These are phyloP conservation scores for Alternaria triticina DNA, from an alignment of 2,329 filamentous ascomycete genomes.

Conservation along the genomic window DNA sequence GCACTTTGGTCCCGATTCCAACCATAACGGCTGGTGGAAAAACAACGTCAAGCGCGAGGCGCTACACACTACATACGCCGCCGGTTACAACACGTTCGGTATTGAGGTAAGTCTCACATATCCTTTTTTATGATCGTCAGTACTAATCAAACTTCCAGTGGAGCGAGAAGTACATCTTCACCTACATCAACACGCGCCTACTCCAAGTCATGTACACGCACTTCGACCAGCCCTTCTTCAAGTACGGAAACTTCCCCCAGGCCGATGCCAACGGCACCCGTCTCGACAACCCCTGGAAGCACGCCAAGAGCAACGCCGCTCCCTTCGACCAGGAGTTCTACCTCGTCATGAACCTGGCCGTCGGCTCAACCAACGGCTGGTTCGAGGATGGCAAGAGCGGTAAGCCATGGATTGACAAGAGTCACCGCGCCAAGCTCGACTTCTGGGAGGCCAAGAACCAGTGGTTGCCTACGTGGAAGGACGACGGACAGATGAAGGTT, in stretches of 20 bases:
- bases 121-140: background rate
- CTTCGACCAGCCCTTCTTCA: constrained; percentile 72
- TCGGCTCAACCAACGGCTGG: constrained; percentile 83
- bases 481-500: constrained; percentile 68
- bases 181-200: constrained; percentile 80
- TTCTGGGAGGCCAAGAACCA: constrained; percentile 73
- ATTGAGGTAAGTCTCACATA: constrained; percentile 60
- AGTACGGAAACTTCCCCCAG: constrained; percentile 71
- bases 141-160: constrained; percentile 54
- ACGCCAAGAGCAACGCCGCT: constrained; percentile 66
- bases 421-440: constrained; percentile 70
- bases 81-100: constrained; percentile 76
- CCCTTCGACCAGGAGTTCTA: constrained; percentile 81
- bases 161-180: constrained; percentile 88
- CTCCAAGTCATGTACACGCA: constrained; percentile 80
- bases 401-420: constrained; percentile 81
- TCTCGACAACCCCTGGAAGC: constrained; percentile 68
- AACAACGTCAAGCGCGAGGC: constrained; percentile 79
- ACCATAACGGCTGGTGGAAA: constrained; percentile 81
- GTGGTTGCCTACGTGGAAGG: constrained; percentile 76
- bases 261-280: constrained; percentile 70
- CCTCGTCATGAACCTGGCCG: constrained; percentile 76
- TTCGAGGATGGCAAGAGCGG: constrained; percentile 73
- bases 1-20: constrained; percentile 78
- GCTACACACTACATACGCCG: constrained; percentile 75